Evolutionary conservation across 2,329 filamentous ascomycete genomes (phyloP).

Genomic region (Xylariales sp.): DNA sequence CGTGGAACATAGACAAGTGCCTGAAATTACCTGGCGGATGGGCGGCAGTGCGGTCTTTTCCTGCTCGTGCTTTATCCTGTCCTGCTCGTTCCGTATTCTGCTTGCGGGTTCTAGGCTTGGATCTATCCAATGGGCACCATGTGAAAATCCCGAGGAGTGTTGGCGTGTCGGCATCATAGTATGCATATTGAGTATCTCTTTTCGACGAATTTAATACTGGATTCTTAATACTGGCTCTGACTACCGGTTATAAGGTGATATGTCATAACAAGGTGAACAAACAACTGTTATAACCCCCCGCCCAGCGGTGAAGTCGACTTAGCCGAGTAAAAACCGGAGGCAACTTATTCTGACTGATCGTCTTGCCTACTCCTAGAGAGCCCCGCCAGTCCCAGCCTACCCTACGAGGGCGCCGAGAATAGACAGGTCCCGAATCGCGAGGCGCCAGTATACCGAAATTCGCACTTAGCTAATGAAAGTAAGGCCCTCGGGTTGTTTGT

Average conservation of each 20-base stretch:
- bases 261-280: not conserved
- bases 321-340: not conserved
- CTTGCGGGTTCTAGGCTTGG: slow-evolving; percentile 52
- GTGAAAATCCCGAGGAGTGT: slow-evolving; percentile 56
- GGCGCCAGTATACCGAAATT: not conserved
- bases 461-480: not conserved
- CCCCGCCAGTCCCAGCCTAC: not conserved
- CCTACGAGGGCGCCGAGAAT: not conserved
- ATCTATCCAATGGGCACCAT: slow-evolving; percentile 56
- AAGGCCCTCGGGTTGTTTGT: too few relatives aligned
- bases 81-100: slow-evolving; percentile 45
- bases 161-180: slow-evolving; percentile 37
- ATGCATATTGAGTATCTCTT: not conserved
- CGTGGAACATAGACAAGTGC: not conserved
- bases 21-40: slow-evolving; percentile 61
- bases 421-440: not conserved
- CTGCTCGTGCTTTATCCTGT: slow-evolving; percentile 24
- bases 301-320: not conserved
- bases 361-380: not conserved
- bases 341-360: not conserved
- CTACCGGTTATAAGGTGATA: not conserved
- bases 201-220: not conserved
- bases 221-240: not conserved
- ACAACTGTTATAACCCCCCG: not conserved
- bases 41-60: slow-evolving; percentile 61